phyloP scores from a whole-genome alignment of 139 green algal species.

The Chlorella sp. region DNA sequence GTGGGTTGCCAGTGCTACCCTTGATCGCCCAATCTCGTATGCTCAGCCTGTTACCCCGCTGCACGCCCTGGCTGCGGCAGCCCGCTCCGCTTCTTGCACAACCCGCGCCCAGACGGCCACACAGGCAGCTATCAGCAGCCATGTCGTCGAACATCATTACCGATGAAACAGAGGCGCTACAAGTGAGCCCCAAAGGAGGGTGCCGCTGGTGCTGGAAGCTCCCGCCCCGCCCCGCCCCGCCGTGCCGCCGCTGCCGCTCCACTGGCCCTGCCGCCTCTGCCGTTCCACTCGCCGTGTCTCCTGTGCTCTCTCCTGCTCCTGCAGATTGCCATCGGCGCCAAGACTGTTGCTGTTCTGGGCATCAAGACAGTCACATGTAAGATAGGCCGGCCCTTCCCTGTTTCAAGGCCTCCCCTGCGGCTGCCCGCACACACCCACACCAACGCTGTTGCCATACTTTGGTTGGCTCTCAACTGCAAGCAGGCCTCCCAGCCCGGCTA shows the following conservation, averaged over 20 bases:
- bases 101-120: not conserved
- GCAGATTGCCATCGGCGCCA: constrained; percentile 58
- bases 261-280: no score
- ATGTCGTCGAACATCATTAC: not conserved
- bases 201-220: not conserved
- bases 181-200: not conserved
- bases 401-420: not conserved
- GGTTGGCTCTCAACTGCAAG: not conserved
- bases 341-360: constrained; percentile 64
- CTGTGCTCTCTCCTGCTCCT: not conserved
- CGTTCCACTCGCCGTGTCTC: not conserved
- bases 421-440: not conserved
- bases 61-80: not conserved
- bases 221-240: not conserved
- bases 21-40: no score
- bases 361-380: constrained; percentile 56
- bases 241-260: not conserved
- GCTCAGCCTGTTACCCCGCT: not conserved
- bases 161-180: not conserved
- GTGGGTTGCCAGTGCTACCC: no score
- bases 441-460: not conserved
- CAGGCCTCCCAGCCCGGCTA: constrained; percentile 56
- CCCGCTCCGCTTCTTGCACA: not conserved
- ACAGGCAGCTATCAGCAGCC: not conserved
- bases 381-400: not conserved